Conservation (phyloP, 306 rosid species). For the Crotalaria pallida region DNA sequence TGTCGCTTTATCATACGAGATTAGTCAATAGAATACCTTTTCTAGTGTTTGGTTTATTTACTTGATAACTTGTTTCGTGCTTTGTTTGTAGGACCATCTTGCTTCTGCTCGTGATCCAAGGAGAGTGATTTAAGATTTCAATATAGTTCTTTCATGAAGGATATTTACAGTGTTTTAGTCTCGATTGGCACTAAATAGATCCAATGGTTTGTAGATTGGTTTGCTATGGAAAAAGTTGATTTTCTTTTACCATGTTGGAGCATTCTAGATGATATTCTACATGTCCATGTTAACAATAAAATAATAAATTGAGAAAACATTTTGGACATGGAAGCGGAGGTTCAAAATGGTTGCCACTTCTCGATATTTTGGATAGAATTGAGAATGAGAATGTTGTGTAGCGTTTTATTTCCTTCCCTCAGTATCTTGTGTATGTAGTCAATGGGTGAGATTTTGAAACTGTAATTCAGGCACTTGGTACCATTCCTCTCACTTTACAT, state of each 20-base stretch:
- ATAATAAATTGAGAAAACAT: conserved; percentile 23
- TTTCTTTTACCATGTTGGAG: conserved; percentile 29
- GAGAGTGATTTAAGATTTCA: conserved; percentile 47
- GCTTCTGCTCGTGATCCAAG: conserved; percentile 79
- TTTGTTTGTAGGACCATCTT: conserved; percentile 78
- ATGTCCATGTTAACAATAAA: conserved; percentile 26
- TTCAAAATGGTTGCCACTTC: conserved; percentile 17
- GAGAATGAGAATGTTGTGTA: conserved; percentile 31
- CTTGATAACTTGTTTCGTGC: conserved; percentile 26
- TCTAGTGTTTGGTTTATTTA: conserved; percentile 8
- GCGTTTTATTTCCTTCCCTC: conserved; percentile 25
- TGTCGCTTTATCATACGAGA: neutral
- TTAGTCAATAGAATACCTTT: neutral
- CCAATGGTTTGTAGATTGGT: conserved; percentile 3
- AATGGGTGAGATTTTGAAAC: conserved; percentile 22
- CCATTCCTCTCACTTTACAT: neutral
- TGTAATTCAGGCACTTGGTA: conserved; percentile 31
- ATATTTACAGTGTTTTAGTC: neutral
- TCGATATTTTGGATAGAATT: conserved; percentile 21
- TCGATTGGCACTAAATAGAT: conserved; percentile 26
- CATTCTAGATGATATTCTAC: conserved; percentile 17
- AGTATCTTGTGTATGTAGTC: conserved; percentile 15
- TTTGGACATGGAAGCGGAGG: conserved; percentile 23
- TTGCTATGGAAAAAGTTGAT: conserved; percentile 16
- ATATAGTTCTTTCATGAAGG: conserved; percentile 22